A percentile compares a stretch with the other conserved stretches of the same genome.
Evolutionary conservation across 2,329 filamentous ascomycete genomes (phyloP).

Genomic region (Calonectria multiphialidica): DNA sequence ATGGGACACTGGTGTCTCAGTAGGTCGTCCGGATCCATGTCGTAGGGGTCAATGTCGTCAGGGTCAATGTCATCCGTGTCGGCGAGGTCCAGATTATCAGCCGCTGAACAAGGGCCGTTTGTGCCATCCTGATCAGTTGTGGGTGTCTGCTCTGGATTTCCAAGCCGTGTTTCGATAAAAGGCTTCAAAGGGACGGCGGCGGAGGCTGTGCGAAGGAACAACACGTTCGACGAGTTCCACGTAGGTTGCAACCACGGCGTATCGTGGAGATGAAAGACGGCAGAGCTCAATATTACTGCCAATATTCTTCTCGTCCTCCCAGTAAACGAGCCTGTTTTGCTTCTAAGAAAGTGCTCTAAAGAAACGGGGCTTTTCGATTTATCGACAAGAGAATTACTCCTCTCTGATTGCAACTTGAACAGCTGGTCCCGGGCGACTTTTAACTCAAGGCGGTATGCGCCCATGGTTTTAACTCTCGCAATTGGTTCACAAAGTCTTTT

Average conservation of each 20-base stretch:
- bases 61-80: neutral
- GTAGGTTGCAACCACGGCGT: conserved; percentile 23
- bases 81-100: neutral
- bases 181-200: conserved; percentile 1
- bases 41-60: neutral
- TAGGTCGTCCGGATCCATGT: conserved; percentile 19
- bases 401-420: conserved; percentile 19
- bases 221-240: conserved; percentile 15
- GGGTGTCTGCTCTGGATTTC: neutral
- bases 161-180: conserved; percentile 10
- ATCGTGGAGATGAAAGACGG: conserved; percentile 17
- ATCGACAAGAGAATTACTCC: conserved; percentile 10
- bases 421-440: conserved; percentile 18
- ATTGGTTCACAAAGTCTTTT: conserved; percentile 19
- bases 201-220: conserved; percentile 10
- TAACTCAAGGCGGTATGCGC: conserved; percentile 12
- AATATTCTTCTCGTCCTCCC: conserved; percentile 27
- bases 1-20: conserved; percentile 11
- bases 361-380: conserved; percentile 1
- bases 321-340: conserved; percentile 2
- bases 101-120: neutral
- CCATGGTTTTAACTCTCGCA: neutral
- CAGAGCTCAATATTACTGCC: conserved; percentile 19
- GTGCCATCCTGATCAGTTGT: neutral
- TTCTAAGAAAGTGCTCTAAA: conserved; percentile 8